Evolutionary conservation across 306 rosid species (phyloP).

Genomic region (Glycine tomentella): DNA sequence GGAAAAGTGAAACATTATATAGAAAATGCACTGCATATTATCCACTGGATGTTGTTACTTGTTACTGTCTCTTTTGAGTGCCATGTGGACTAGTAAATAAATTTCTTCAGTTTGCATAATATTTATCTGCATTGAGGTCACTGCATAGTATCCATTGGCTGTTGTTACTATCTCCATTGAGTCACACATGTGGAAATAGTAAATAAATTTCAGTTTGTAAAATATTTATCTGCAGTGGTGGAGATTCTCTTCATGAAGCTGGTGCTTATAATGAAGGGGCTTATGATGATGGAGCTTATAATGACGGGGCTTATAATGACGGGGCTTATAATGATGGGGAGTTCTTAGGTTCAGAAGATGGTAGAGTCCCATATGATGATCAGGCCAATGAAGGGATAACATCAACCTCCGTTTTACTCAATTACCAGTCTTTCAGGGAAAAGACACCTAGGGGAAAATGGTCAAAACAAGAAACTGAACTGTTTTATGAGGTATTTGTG

Average conservation of each 20-base stretch:
- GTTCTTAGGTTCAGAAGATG: conserved; percentile 62
- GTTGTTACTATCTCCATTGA: conserved; percentile 1
- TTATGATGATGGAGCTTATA: no score
- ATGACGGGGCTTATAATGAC: conserved; percentile 33
- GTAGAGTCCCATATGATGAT: conserved; percentile 60
- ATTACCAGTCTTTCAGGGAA: conserved; percentile 82
- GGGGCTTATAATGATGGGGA: conserved; percentile 60
- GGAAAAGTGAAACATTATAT: conserved; percentile 24
- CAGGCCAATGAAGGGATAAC: conserved; percentile 50
- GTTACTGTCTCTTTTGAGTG: conserved; percentile 33
- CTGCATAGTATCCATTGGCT: conserved; percentile 24
- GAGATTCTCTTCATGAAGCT: conserved; percentile 47
- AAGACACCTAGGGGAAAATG: conserved; percentile 80
- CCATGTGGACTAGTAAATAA: conserved; percentile 14
- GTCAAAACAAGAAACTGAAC: conserved; percentile 81
- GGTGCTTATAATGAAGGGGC: not conserved
- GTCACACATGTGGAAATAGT: conserved; percentile 11
- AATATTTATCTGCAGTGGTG: conserved; percentile 60
- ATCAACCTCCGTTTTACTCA: conserved; percentile 50
- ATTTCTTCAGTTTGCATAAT: conserved; percentile 31
- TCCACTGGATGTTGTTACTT: conserved; percentile 4
- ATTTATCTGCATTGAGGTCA: conserved; percentile 60
- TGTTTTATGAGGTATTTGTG: conserved; percentile 73
- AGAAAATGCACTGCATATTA: conserved; percentile 28
- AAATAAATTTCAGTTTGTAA: conserved; percentile 23